phyloP scores from a whole-genome alignment of 306 rosid genomes.

The Vachellia collinsii region DNA sequence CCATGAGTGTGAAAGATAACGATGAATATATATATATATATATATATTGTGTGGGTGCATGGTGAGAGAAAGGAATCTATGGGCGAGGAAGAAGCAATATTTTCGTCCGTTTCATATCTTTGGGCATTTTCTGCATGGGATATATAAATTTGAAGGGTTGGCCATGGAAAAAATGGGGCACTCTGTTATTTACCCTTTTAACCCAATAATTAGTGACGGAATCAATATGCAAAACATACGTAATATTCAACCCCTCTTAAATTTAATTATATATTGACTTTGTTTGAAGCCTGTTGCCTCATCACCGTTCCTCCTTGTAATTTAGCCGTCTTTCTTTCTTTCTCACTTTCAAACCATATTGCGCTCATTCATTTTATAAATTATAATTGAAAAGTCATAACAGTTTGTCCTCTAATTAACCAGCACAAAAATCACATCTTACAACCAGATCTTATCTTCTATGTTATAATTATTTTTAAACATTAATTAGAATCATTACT shows the following conservation, averaged over 20 bases:
- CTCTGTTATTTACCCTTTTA: constrained; percentile 31
- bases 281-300: constrained; percentile 18
- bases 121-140: constrained; percentile 37
- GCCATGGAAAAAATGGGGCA: constrained; percentile 15
- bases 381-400: background rate
- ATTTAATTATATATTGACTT: constrained; percentile 47
- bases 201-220: constrained; percentile 42
- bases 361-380: constrained; percentile 32
- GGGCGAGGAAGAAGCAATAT: constrained; percentile 25
- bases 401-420: background rate
- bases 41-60: no score
- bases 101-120: constrained; percentile 1
- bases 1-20: constrained; percentile 3
- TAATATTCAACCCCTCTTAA: constrained; percentile 28
- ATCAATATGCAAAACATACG: constrained; percentile 62
- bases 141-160: no score
- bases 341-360: constrained; percentile 10
- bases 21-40: background rate
- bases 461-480: background rate
- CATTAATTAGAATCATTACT: background rate
- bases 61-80: background rate
- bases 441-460: background rate
- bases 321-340: constrained; percentile 33
- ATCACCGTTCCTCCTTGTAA: background rate
- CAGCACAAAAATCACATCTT: background rate